Conservation (phyloP, 805 yeast species). For the Kluyveromyces lactis region DNA sequence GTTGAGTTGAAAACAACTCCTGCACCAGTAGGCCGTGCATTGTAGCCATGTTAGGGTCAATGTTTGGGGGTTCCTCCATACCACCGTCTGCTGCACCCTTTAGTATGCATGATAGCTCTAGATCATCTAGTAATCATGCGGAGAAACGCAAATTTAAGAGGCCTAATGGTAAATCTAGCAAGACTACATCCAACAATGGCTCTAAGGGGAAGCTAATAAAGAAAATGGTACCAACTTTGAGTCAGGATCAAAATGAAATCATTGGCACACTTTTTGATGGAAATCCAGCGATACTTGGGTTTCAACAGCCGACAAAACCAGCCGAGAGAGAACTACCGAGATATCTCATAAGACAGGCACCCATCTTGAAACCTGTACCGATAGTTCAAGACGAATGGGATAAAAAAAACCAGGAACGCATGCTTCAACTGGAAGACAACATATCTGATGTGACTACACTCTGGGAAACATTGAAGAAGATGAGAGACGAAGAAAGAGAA, state of each 20-base stretch:
- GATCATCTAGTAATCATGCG: too few relatives aligned
- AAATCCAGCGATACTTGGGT: conserved; percentile 12
- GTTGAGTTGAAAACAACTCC: too few relatives aligned
- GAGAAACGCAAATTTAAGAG: too few relatives aligned
- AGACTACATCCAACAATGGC: not conserved
- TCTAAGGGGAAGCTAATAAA: not conserved
- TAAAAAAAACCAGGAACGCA: conserved; percentile 52
- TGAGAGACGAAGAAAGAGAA: conserved; percentile 67
- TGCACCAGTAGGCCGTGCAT: too few relatives aligned
- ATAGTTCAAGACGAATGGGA: conserved; percentile 58
- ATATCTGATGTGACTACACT: conserved; percentile 59
- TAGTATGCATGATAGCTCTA: too few relatives aligned
- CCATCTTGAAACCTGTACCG: conserved; percentile 25
- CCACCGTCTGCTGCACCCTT: not conserved
- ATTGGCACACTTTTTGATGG: conserved; percentile 1
- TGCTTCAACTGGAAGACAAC: conserved; percentile 43
- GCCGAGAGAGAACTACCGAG: conserved; percentile 28
- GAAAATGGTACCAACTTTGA: conserved; percentile 1
- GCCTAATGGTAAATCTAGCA: not conserved
- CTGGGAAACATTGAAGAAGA: conserved; percentile 64
- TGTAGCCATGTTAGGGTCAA: conserved; percentile 1
- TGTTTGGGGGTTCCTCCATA: not conserved
- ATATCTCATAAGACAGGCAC: conserved; percentile 31
- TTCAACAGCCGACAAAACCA: conserved; percentile 11
- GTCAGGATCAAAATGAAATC: not conserved